These are phyloP conservation scores for Hypoxylon sp. DNA, from an alignment of 2,329 filamentous ascomycete species.

Conservation along the genomic window DNA sequence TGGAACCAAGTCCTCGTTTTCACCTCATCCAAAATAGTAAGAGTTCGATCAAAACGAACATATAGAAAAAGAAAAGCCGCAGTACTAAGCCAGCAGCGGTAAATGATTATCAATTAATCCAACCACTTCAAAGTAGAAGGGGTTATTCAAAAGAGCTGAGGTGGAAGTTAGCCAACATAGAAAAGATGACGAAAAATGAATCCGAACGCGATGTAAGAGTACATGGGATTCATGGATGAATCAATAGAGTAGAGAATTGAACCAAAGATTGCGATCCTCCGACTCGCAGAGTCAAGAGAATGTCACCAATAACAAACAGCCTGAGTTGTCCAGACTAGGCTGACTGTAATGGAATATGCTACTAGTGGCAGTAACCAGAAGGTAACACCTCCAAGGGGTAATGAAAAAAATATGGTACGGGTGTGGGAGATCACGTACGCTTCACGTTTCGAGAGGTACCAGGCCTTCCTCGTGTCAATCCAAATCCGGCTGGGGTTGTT, in stretches of 20 bases:
- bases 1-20: conserved; percentile 36
- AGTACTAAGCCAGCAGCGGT: conserved; percentile 17
- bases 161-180: conserved; percentile 14
- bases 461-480: conserved; percentile 41
- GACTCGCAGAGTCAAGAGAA: conserved; percentile 17
- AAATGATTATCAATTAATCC: conserved; percentile 32
- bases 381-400: conserved; percentile 38
- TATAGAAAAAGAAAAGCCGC: conserved; percentile 29
- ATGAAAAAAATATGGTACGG: conserved; percentile 46
- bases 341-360: no score
- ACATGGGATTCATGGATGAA: neutral
- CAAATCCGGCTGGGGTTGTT: conserved; percentile 14
- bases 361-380: conserved; percentile 26
- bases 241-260: neutral
- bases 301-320: conserved; percentile 16
- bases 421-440: conserved; percentile 53
- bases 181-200: conserved; percentile 14
- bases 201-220: conserved; percentile 1
- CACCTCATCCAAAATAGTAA: conserved; percentile 41
- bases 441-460: conserved; percentile 53
- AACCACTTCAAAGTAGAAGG: conserved; percentile 25
- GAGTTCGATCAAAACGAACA: conserved; percentile 31
- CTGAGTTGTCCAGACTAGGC: conserved; percentile 29
- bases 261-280: neutral
- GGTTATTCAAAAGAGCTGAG: conserved; percentile 14